Evolutionary conservation across 306 rosid species (phyloP), one percentile per base, ranked within the genome.

Genomic region (Pyrus bretschneideri): DNA sequence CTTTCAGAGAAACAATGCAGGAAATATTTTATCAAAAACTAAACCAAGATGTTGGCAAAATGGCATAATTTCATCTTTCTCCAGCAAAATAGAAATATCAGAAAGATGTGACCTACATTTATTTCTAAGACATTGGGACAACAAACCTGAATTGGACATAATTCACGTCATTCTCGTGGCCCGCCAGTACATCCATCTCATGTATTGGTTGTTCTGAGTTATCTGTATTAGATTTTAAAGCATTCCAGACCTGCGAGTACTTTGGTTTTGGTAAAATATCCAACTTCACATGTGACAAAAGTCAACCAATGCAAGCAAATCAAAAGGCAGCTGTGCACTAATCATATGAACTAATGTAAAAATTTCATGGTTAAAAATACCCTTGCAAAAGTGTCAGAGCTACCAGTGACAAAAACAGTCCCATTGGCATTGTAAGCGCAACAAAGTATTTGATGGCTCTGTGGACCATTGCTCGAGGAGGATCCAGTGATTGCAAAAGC

Each of bases 111-210:
- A 71, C 33, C 27, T 6, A 57, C 6, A 33, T 59, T 73, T 5
- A 17, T 15, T 55, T 72, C 9, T 42, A 61, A 44, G 69, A 73
- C 30, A 40, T 42, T 27, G 9, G 19, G 80, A 76, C 71, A 75
- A 72, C 94, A 72, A 76, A 93, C 98, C 98, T 90, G 84, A 93
- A 93, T 69, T 93, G 98, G 70, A 93, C 98, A 78, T 93, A 90
- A 82, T 93, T 93, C 69, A 93, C 98, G 74, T 93, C 98, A 79
- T 93, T 87, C 84, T 90, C 98, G 31, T 93, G 98, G 80, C 98
- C 98, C 62, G 96, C 70, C 86, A 93, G 86, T 81, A 86, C 78
- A 85, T 93, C 98, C 86, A 90, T 78, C 86, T 93, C 98, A 63
- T 91, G 89, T 68, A 83, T 84, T 71, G 93, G 90, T 78, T 81